Evolutionary conservation across 192 early-diverging fungal species (phyloP), one percentile per base, ranked within the genome.

Genomic region (Podila verticillata): DNA sequence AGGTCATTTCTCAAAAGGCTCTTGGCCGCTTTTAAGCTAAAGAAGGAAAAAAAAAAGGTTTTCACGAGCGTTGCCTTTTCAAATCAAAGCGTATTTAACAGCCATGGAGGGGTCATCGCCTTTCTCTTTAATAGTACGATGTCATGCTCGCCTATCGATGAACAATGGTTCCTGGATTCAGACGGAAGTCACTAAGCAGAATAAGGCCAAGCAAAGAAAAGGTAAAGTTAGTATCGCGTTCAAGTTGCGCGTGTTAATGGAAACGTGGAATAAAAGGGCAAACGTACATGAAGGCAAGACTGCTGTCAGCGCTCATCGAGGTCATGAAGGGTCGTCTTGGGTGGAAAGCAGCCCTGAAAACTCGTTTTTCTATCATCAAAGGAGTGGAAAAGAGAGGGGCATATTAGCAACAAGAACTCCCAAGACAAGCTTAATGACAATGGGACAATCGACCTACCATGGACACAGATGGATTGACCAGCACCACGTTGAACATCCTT

Each of bases 271-370:
- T 22, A 51, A 26, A 49, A 28, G 1, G 7, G 62, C 7, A 54
- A 44, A 48, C 69, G 58, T 80, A 80, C 77, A 68, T 72, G 35
- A 80, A 80, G 10, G 68, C 69, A 36, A 80, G 64, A 7, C 65
- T 57, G 9, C 63, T 35, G 39, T 80, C 70, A 0, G 77, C 35
- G 30, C 77, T 80, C 70, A 80, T 80, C 4, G 77, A 80, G 0
- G 70, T 63, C 44, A 80, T 72, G 28, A 72, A 48, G 12, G 77
- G 68, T 24, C 66, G 59, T 17, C 10, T 80, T 7, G 70, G 70
- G 29, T 80, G 77, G 66, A 80, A 80, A 0, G 70, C 77, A 4
- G 77, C 77, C 57, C 65, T 80, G 44, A 72, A 70, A 3, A 80
- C 77, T 31, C 70, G 77, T 49, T 70, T 70, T n/a, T 65, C 74